Base-by-base conservation (phyloP, 371 early-diverging fungal genomes). In the Mortierella sp. region DNA sequence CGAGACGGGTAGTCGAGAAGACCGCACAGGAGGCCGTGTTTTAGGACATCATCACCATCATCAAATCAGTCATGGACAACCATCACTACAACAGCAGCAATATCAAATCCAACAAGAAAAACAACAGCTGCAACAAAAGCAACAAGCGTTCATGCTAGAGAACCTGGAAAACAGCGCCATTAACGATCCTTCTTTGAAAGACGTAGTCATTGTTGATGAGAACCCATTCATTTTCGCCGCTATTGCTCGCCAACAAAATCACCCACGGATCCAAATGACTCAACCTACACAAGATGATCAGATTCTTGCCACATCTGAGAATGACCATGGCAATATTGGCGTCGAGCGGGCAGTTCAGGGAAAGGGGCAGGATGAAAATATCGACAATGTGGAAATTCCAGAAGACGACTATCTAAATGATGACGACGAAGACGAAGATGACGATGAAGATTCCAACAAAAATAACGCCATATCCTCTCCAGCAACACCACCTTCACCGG, bases 21-120 rank as follows among this genome's bases (percentile, higher is more conserved):
- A 32, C 22, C 61, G 61, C 15, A 49, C 59, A 7, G 34, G 35
- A 1, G 64, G 45, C 45, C 57, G 29, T 9, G 53, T 61, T 28
- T 19, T 61, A 42, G 43, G 31, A n/a, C 72, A 64, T 17, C 60
- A 67, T 47, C 66, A 70, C 47, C 64, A 74, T 42, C 70, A 67
- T 13, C 71, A 72, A 29, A 19, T 54, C 58, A 63, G 22, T 37
- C 37, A 23, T 57, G 22, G 45, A 6, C 61, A 23, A 28, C 40
- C 28, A 15, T 19, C 15, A 45, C 23, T 31, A n/a, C 53, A 37
- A 22, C 68, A 45, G 6, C 43, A 17, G 6, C 61, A 23, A 28
- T 49, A 42, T 8, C 37, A 45, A 10, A n/a, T n/a, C n/a, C 19
- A 42, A 3, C 2, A 51, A 3, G 51, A 55, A 17, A 26, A 40